Conservation (phyloP, 2,329 filamentous ascomycete genomes). For the Spiromastix sp. region DNA sequence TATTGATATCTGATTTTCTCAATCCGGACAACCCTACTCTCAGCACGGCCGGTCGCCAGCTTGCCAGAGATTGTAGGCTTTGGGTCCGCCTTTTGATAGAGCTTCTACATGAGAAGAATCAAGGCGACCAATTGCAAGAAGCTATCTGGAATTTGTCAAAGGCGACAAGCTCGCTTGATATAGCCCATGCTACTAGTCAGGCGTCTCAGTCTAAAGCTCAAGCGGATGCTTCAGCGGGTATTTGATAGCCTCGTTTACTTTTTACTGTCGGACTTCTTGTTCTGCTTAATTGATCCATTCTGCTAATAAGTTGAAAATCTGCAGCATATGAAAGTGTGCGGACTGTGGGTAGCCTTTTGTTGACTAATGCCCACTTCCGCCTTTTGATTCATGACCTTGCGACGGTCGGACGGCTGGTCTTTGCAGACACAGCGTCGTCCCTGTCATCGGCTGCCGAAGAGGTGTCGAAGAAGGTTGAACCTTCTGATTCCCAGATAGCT, state of each 20-base stretch:
- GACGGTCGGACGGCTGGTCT: conserved; percentile 70
- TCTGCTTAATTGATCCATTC: conserved; percentile 9
- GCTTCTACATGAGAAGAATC: conserved; percentile 74
- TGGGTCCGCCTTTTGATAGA: conserved; percentile 73
- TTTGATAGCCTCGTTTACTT: conserved; percentile 7
- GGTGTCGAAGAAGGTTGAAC: conserved; percentile 62
- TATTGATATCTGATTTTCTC: conserved; percentile 67
- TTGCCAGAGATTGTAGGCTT: conserved; percentile 61
- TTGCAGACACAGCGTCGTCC: conserved; percentile 74
- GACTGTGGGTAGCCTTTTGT: conserved; percentile 71
- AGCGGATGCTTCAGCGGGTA: conserved; percentile 62
- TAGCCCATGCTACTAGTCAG: conserved; percentile 50
- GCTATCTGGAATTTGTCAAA: conserved; percentile 77
- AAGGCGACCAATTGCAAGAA: conserved; percentile 76
- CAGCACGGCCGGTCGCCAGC: conserved; percentile 63
- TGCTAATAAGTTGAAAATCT: conserved; percentile 9
- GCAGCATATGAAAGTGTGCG: conserved; percentile 69
- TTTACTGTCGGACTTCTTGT: conserved; percentile 1
- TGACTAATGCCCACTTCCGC: conserved; percentile 85
- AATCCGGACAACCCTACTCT: conserved; percentile 65
- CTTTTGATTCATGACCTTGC: conserved; percentile 73
- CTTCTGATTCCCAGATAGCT: conserved; percentile 49
- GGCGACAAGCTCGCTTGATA: conserved; percentile 59
- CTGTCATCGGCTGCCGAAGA: conserved; percentile 65
- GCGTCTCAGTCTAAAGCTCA: conserved; percentile 54